Evolutionary conservation across 345 rosid genomes (phyloP).

Genomic region (Arabidopsis suecica): DNA sequence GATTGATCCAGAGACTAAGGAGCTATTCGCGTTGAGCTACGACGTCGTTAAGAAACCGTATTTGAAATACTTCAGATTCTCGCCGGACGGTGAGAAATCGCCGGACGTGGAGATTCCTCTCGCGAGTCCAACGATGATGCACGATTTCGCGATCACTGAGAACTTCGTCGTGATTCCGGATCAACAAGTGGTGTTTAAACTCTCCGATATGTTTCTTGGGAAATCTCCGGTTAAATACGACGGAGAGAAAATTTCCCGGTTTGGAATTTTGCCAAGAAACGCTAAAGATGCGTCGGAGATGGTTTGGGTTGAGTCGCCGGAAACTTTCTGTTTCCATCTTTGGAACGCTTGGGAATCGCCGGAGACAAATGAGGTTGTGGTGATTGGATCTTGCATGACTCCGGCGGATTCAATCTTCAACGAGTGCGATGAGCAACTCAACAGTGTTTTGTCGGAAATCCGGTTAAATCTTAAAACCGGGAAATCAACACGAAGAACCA

Average conservation of each 20-base stretch:
- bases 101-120: constrained; percentile 84
- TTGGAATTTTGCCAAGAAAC: constrained; percentile 70
- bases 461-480: constrained; percentile 84
- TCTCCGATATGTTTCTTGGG: constrained; percentile 78
- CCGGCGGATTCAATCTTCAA: constrained; percentile 97
- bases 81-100: constrained; percentile 65
- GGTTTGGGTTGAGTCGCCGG: constrained; percentile 81
- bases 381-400: constrained; percentile 98
- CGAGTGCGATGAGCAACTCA: constrained; percentile 78
- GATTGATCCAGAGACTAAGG: constrained; percentile 69
- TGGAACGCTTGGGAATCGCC: constrained; percentile 99
- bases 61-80: constrained; percentile 74
- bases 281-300: constrained; percentile 62
- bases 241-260: constrained; percentile 70
- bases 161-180: constrained; percentile 86
- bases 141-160: constrained; percentile 90
- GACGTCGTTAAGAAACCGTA: constrained; percentile 84
- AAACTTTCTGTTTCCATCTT: constrained; percentile 85
- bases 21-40: constrained; percentile 82
- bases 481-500: constrained; percentile 67
- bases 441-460: constrained; percentile 83
- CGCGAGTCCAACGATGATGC: constrained; percentile 86
- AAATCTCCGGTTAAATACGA: constrained; percentile 93
- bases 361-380: constrained; percentile 81
- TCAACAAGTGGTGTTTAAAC: constrained; percentile 92